Evolutionary conservation across 192 early-diverging fungal species (phyloP), one percentile per base, ranked within the genome.

Genomic region (Mortierella antarctica): DNA sequence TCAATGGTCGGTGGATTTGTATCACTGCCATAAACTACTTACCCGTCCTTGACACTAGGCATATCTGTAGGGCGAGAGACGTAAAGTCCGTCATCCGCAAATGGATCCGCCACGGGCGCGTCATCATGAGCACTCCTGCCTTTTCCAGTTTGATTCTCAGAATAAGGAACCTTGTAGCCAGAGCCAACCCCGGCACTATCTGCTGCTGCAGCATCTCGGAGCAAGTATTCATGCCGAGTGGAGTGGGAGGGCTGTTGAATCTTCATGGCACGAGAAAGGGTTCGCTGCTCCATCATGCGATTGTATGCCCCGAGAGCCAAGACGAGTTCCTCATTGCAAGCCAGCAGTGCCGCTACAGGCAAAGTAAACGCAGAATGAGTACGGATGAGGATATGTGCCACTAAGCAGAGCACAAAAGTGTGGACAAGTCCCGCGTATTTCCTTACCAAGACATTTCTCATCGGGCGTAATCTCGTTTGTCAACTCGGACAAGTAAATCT

Each of bases 311-410:
- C 64, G 49, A 86, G 77, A 1, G 79, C 64, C 42, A 45, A 70
- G 6, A 84, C 52, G 5, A 84, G 44, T 31, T 84, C 80, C 40
- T 68, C 62, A 47, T 86, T 86, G 21, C 71, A 67, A 42, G 70
- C 48, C 39, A 86, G 42, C 8, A 86, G 41, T 10, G 70, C 47
- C 21, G 74, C 85, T 86, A 70, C 17, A 63, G 59, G 15, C 20
- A 62, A 39, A 58, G 23, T 46, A 62, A 68, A 52, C 53, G 65
- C 53, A 23, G 45, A 59, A 15, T 57, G 39, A n/a, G 14, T 12
- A n/a, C 52, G 2, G 21, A 41, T 21, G 40, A 58, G 12, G 15
- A 14, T 9, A 17, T 54, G 15, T n/a, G 53, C 21, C 53, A 54
- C n/a, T 11, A 54, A 20, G n/a, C 7, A 21, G 2, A 17, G 7